A percentile compares a stretch with the other conserved stretches of the same genome.
Conservation (phyloP, 495 filamentous ascomycete genomes). For the Pseudomonodictys pantanalensis region DNA sequence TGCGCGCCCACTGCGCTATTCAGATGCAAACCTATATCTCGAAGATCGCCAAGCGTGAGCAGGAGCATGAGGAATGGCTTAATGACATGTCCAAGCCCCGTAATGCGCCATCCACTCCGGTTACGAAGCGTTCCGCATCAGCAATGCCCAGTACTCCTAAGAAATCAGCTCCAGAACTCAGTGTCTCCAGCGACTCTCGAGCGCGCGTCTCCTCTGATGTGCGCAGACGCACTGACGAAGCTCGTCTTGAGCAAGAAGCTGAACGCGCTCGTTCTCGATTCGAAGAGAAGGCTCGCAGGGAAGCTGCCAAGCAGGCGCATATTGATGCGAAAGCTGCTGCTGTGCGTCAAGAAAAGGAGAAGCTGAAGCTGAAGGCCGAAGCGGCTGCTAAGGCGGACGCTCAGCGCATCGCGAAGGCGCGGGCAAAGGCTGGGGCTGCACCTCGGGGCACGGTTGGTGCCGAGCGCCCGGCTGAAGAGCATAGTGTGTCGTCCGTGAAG, state of each 20-base stretch:
- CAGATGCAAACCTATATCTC: not conserved
- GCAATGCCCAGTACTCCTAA: not conserved
- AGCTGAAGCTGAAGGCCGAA: not conserved
- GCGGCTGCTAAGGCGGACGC: not conserved
- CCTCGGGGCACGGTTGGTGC: not conserved
- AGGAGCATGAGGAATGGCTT: slow-evolving; percentile 8
- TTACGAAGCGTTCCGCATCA: not conserved
- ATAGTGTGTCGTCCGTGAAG: not conserved
- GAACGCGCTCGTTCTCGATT: not conserved
- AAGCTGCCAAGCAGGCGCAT: not conserved
- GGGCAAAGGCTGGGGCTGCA: not conserved
- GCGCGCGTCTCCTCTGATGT: not conserved
- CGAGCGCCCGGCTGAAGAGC: not conserved
- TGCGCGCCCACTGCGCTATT: not conserved
- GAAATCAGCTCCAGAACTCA: not conserved
- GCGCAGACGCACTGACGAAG: not conserved
- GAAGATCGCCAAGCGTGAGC: slow-evolving; percentile 2
- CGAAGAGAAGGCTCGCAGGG: not conserved
- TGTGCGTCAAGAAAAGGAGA: slow-evolving; percentile 7
- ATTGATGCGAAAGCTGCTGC: not conserved
- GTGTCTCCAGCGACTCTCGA: not conserved
- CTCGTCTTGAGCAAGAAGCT: not conserved
- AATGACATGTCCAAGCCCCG: not conserved
- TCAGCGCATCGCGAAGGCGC: slow-evolving; percentile 6
- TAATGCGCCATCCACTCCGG: not conserved